These are phyloP conservation scores for Ascochyta koolunga DNA, from an alignment of 2,329 filamentous ascomycete genomes.

Conservation along the genomic window DNA sequence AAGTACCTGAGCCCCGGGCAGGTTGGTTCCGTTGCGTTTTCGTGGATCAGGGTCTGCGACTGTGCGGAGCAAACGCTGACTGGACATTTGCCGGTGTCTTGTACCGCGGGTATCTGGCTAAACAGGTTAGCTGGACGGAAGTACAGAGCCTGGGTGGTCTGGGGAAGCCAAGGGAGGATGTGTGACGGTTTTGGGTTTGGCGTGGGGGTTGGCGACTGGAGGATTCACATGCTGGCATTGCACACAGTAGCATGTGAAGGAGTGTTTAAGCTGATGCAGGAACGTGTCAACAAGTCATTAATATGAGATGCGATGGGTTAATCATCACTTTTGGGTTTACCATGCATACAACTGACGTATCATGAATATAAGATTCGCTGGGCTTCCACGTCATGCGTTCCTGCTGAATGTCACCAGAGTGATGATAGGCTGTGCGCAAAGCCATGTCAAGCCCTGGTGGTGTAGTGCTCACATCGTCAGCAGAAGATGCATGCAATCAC, in stretches of 20 bases:
- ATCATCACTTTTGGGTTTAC: background rate
- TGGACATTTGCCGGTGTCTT: conserved; percentile 19
- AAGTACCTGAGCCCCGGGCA: background rate
- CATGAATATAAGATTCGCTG: background rate
- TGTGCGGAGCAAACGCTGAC: conserved; percentile 10
- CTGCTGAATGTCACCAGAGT: background rate
- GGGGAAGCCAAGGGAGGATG: conserved; percentile 16
- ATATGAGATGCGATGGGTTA: background rate
- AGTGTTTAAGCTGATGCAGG: conserved; percentile 10
- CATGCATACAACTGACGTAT: no score
- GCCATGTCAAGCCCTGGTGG: background rate
- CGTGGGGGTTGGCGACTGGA: conserved; percentile 1
- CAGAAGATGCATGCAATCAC: background rate
- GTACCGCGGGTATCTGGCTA: conserved; percentile 14
- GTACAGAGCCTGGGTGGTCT: background rate
- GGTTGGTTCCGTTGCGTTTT: conserved; percentile 13
- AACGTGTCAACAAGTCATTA: conserved; percentile 10
- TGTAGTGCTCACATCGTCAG: background rate
- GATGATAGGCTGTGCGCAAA: conserved; percentile 1
- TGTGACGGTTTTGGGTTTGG: conserved; percentile 2
- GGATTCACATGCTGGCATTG: conserved; percentile 17
- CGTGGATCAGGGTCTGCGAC: conserved; percentile 14
- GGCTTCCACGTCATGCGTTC: background rate
- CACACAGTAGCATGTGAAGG: conserved; percentile 16
- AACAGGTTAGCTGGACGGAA: conserved; percentile 9